phyloP scores from a whole-genome alignment of 2,329 filamentous ascomycete species.

The Fusarium sp. region DNA sequence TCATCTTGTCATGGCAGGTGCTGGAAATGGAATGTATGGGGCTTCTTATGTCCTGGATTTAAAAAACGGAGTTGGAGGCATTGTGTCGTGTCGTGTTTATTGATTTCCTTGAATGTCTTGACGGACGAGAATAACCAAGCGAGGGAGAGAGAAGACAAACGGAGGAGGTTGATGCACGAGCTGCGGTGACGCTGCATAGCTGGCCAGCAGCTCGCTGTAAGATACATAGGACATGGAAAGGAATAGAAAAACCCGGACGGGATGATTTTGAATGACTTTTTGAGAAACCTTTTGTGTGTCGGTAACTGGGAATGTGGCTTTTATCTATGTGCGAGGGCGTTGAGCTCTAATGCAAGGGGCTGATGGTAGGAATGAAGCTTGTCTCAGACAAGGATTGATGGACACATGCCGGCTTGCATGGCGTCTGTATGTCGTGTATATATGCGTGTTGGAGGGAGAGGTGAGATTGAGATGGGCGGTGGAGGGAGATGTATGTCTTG shows the following conservation, averaged over 20 bases:
- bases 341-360: constrained; percentile 18
- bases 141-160: background rate
- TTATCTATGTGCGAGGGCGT: constrained; percentile 16
- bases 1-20: constrained; percentile 39
- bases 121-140: constrained; percentile 31
- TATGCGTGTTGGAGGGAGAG: background rate
- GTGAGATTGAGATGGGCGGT: background rate
- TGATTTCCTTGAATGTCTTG: constrained; percentile 40
- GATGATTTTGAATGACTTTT: constrained; percentile 28
- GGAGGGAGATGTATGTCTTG: constrained; percentile 19
- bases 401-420: background rate
- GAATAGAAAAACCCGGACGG: constrained; percentile 29
- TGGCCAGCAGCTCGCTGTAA: constrained; percentile 22
- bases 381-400: constrained; percentile 19
- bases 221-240: constrained; percentile 31
- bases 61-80: constrained; percentile 43
- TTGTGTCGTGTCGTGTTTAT: constrained; percentile 40
- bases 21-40: constrained; percentile 37
- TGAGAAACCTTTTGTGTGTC: background rate
- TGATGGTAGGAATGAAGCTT: constrained; percentile 18
- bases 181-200: constrained; percentile 24
- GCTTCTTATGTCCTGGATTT: constrained; percentile 39
- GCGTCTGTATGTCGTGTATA: constrained; percentile 3
- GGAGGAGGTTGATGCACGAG: constrained; percentile 22
- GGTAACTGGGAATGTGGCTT: background rate